Evolutionary conservation across 2,329 filamentous ascomycete genomes (phyloP).

Genomic region (Xylaria sp.): DNA sequence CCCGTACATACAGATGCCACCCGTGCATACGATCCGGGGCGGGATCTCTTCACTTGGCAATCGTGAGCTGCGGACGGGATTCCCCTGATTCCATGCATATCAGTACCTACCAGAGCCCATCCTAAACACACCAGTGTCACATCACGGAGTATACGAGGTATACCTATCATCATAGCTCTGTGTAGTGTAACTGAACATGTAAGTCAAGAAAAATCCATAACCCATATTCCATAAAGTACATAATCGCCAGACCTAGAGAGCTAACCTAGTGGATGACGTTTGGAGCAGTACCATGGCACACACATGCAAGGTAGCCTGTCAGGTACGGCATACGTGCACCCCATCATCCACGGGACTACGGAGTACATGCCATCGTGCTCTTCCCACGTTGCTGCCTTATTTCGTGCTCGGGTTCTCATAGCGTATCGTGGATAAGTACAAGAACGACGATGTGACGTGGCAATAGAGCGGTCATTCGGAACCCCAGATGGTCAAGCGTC

Average conservation of each 20-base stretch:
- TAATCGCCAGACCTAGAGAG: background rate
- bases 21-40: background rate
- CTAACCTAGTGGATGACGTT: background rate
- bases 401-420: background rate
- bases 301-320: background rate
- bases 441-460: too few relatives aligned
- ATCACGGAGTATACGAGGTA: too few relatives aligned
- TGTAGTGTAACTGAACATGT: background rate
- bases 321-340: background rate
- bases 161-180: background rate
- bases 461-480: too few relatives aligned
- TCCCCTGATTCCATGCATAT: background rate
- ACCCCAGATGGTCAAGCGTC: too few relatives aligned
- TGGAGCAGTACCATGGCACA: background rate
- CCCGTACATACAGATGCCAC: background rate
- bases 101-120: background rate
- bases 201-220: too few relatives aligned
- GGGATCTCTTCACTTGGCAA: background rate
- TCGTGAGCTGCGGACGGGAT: background rate
- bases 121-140: background rate
- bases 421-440: too few relatives aligned
- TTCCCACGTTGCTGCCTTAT: background rate
- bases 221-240: too few relatives aligned
- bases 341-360: background rate
- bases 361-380: too few relatives aligned